A percentile compares a stretch with the other conserved stretches of the same genome.
Evolutionary conservation across 768 basidiomycete species (phyloP).

Genomic region (Udeniomyces megalosporus): DNA sequence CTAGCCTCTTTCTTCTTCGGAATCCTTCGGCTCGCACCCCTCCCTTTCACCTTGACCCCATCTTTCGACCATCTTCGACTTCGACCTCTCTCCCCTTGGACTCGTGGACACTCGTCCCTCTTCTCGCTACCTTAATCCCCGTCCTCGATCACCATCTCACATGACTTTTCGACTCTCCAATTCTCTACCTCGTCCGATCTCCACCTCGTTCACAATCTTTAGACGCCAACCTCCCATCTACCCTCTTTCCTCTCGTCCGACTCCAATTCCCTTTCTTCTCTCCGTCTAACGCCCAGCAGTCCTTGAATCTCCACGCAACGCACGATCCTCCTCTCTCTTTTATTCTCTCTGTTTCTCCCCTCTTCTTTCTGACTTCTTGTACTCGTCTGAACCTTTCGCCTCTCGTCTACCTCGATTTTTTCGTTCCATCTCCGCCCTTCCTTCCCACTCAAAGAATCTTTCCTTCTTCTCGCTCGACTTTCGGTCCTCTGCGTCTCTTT

Average conservation of each 20-base stretch:
- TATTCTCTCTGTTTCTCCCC: background rate
- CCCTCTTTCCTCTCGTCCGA: background rate
- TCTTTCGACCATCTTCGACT: background rate
- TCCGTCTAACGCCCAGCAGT: background rate
- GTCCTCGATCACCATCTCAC: background rate
- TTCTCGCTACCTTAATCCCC: background rate
- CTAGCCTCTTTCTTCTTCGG: background rate
- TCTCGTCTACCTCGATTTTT: background rate
- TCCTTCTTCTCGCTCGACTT: too few species aligned
- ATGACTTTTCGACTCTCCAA: too few species aligned
- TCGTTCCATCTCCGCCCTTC: background rate
- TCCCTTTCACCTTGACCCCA: background rate
- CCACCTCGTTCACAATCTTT: too few species aligned
- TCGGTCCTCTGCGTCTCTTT: too few species aligned
- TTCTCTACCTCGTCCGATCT: background rate
- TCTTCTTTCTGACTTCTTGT: background rate
- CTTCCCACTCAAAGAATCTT: too few species aligned
- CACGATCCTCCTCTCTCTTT: background rate
- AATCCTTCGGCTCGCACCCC: background rate
- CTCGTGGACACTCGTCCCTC: background rate
- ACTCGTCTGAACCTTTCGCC: background rate
- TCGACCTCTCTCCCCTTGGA: background rate
- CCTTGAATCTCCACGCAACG: background rate
- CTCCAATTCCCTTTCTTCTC: background rate
- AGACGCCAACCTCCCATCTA: background rate